Percentiles rank a stretch among this genome's conserved stretches.
Conservation (phyloP, 2,329 filamentous ascomycete genomes). For the Pseudocercospora ulei region DNA sequence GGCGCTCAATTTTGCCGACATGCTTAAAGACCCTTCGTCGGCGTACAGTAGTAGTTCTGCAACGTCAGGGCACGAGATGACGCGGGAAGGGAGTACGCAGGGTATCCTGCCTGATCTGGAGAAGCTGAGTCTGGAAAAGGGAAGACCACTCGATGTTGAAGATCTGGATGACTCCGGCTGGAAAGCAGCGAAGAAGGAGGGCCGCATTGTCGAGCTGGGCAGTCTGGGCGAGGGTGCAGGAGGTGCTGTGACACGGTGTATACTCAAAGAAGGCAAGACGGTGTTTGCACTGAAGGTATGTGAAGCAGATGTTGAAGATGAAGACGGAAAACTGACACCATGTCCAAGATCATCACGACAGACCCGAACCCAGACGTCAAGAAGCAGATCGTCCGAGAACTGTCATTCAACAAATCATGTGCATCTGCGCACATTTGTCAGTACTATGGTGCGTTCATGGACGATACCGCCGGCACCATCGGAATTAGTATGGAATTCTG, state of each 20-base stretch:
- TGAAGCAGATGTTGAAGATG: constrained; percentile 1
- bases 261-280: constrained; percentile 81
- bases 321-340: constrained; percentile 3
- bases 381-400: constrained; percentile 92
- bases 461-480: constrained; percentile 90
- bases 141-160: constrained; percentile 77
- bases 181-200: constrained; percentile 83
- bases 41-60: constrained; percentile 49
- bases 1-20: constrained; percentile 69
- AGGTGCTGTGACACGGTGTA: constrained; percentile 85
- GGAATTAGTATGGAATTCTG: constrained; percentile 99
- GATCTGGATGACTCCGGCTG: constrained; percentile 92
- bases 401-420: constrained; percentile 96
- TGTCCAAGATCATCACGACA: constrained; percentile 80
- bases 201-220: constrained; percentile 77
- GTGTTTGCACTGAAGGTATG: constrained; percentile 89
- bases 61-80: constrained; percentile 53
- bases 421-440: constrained; percentile 92
- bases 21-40: constrained; percentile 68
- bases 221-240: constrained; percentile 90
- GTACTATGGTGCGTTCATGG: constrained; percentile 95
- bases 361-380: constrained; percentile 97
- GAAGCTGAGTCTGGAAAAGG: constrained; percentile 70
- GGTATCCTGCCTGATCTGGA: constrained; percentile 68
- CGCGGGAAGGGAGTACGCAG: constrained; percentile 70